A percentile compares a stretch with the other conserved stretches of the same genome.
These are phyloP conservation scores for Arachnomyces sp. DNA, from an alignment of 2,329 filamentous ascomycete species.

Conservation along the genomic window DNA sequence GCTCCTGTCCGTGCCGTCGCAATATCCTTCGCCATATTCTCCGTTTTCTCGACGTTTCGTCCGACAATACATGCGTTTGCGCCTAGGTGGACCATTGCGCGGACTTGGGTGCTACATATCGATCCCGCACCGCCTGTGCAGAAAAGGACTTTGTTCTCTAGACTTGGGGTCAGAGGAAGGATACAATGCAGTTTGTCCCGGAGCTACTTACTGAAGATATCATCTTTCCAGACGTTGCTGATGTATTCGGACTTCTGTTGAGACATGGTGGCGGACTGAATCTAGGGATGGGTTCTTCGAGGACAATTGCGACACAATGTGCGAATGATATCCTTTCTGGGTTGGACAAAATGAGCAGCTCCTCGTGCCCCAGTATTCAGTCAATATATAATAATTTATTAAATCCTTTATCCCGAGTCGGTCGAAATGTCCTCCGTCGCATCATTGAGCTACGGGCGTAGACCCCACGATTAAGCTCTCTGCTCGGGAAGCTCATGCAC, in stretches of 20 bases:
- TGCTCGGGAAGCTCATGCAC: too few relatives aligned
- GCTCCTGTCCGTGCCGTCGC: slow-evolving; percentile 67
- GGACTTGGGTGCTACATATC: slow-evolving; percentile 90
- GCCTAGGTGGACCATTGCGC: slow-evolving; percentile 81
- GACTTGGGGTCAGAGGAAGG: not conserved
- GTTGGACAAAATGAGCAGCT: not conserved
- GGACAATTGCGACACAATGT: not conserved
- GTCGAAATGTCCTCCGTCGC: too few relatives aligned
- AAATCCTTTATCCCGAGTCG: too few relatives aligned
- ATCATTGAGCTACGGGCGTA: too few relatives aligned
- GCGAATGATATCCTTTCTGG: not conserved
- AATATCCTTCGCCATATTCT: slow-evolving; percentile 70
- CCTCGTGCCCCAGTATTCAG: too few relatives aligned
- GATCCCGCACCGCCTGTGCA: slow-evolving; percentile 90
- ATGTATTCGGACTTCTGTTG: slow-evolving; percentile 66
- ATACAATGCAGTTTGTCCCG: slow-evolving; percentile 4
- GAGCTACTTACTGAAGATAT: slow-evolving; percentile 62
- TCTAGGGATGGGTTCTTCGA: not conserved
- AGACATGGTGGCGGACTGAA: slow-evolving; percentile 46
- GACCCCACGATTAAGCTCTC: too few relatives aligned
- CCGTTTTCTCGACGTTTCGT: slow-evolving; percentile 80
- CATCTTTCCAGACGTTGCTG: slow-evolving; percentile 76
- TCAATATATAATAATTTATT: too few relatives aligned
- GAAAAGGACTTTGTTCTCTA: slow-evolving; percentile 82
- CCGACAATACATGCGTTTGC: slow-evolving; percentile 92